Evolutionary conservation across 2,329 filamentous ascomycete species (phyloP).

Genomic region (Neonectria coccinea): DNA sequence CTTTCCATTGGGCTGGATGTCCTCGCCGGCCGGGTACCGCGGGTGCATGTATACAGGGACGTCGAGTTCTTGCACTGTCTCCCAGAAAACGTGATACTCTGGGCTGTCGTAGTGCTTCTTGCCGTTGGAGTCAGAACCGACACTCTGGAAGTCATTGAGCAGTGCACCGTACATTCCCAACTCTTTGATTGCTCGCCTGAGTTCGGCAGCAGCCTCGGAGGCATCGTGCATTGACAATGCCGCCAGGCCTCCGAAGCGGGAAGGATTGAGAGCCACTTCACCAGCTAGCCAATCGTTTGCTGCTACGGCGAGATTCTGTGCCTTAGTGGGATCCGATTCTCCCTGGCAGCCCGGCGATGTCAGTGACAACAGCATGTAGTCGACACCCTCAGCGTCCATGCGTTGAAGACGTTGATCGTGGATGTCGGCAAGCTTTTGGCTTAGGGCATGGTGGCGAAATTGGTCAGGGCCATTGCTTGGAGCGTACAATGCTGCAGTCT

Average conservation of each 20-base stretch:
- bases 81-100: constrained; percentile 28
- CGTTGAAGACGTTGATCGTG: constrained; percentile 16
- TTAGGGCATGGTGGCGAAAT: constrained; percentile 9
- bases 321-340: neutral
- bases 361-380: constrained; percentile 29
- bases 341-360: constrained; percentile 28
- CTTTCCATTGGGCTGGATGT: constrained; percentile 4
- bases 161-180: constrained; percentile 16
- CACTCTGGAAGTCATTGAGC: constrained; percentile 30
- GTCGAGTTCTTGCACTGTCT: constrained; percentile 12
- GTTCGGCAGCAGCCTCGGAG: constrained; percentile 7
- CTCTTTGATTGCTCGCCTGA: constrained; percentile 12
- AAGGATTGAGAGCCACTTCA: constrained; percentile 8
- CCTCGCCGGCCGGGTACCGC: constrained; percentile 8
- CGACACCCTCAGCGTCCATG: constrained; percentile 25
- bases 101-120: constrained; percentile 18
- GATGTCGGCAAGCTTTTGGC: constrained; percentile 20
- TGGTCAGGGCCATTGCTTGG: neutral
- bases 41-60: constrained; percentile 31
- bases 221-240: constrained; percentile 28
- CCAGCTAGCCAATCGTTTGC: constrained; percentile 20
- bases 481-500: constrained; percentile 10
- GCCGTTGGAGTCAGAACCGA: neutral
- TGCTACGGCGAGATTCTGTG: neutral
- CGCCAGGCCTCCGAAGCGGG: constrained; percentile 12